Evolutionary conservation across 495 filamentous ascomycete genomes (phyloP).

Genomic region (Podospora tetraspora): DNA sequence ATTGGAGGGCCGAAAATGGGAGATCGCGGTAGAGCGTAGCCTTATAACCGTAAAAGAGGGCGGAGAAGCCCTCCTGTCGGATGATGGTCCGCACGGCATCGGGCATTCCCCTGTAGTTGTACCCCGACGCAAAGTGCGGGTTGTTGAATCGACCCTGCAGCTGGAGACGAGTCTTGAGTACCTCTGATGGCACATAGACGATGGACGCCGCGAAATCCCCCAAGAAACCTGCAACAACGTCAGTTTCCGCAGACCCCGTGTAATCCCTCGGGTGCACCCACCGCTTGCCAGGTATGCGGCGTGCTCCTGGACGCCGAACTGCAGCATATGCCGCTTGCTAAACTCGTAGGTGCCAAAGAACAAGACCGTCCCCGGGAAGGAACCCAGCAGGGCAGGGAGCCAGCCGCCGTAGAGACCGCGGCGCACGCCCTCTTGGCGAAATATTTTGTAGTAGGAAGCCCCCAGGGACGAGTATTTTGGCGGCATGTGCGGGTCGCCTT

Average conservation of each 20-base stretch:
- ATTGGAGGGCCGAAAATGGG: slow-evolving; percentile 91
- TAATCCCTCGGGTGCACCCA: slow-evolving; percentile 28
- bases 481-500: slow-evolving; percentile 87
- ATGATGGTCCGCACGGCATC: slow-evolving; percentile 83
- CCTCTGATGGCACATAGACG: slow-evolving; percentile 93
- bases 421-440: slow-evolving; percentile 81
- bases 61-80: slow-evolving; percentile 70
- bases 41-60: slow-evolving; percentile 91
- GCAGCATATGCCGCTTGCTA: slow-evolving; percentile 85
- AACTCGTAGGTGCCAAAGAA: slow-evolving; percentile 97
- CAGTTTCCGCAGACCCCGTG: background rate
- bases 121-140: slow-evolving; percentile 83
- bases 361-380: slow-evolving; percentile 86
- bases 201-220: slow-evolving; percentile 88
- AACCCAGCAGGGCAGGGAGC: slow-evolving; percentile 81
- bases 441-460: slow-evolving; percentile 85
- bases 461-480: slow-evolving; percentile 87
- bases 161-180: slow-evolving; percentile 91
- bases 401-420: slow-evolving; percentile 92
- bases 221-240: slow-evolving; percentile 61
- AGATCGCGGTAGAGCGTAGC: slow-evolving; percentile 92
- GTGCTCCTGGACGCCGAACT: slow-evolving; percentile 68
- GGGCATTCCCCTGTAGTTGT: slow-evolving; percentile 78
- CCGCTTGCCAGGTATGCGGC: slow-evolving; percentile 81
- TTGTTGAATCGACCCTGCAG: slow-evolving; percentile 94